A percentile compares a stretch with the other conserved stretches of the same genome.
Conservation (phyloP, 352 stramenopile species). For the Phytopythium chamaehyphon region DNA sequence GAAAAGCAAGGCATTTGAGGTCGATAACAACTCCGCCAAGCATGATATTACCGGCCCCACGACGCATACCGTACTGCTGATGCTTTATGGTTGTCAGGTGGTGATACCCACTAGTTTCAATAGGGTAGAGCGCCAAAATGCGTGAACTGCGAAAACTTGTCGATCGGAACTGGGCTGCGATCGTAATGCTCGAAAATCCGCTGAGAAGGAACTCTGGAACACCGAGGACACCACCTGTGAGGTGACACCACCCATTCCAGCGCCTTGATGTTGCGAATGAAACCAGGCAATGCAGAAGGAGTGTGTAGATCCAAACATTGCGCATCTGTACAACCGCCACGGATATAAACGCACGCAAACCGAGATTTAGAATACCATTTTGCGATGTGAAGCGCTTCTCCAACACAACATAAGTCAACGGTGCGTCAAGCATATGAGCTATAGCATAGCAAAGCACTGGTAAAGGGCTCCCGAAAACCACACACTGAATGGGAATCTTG, state of each 20-base stretch:
- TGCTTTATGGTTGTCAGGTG: not conserved
- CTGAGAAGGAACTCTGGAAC: conserved; percentile 30
- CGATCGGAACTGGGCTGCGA: conserved; percentile 28
- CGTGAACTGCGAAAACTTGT: conserved; percentile 16
- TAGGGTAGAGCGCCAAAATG: conserved; percentile 7
- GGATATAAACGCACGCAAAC: conserved; percentile 18
- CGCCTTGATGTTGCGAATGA: conserved; percentile 12
- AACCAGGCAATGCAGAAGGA: conserved; percentile 23
- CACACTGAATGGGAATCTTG: conserved; percentile 38
- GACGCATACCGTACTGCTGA: conserved; percentile 11
- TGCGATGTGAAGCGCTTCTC: conserved; percentile 26
- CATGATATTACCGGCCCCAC: conserved; percentile 11
- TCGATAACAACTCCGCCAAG: conserved; percentile 29
- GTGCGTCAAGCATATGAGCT: conserved; percentile 41
- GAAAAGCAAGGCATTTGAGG: conserved; percentile 22
- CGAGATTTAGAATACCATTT: conserved; percentile 20
- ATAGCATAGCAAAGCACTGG: conserved; percentile 39
- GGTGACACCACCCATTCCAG: conserved; percentile 6
- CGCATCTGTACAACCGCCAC: conserved; percentile 39
- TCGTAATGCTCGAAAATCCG: conserved; percentile 21
- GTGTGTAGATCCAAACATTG: conserved; percentile 32
- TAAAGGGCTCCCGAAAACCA: conserved; percentile 43
- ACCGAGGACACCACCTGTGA: conserved; percentile 18
- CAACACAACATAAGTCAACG: conserved; percentile 29
- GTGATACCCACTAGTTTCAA: not conserved